phyloP scores from a whole-genome alignment of 306 rosid genomes.

The Comarum palustre region DNA sequence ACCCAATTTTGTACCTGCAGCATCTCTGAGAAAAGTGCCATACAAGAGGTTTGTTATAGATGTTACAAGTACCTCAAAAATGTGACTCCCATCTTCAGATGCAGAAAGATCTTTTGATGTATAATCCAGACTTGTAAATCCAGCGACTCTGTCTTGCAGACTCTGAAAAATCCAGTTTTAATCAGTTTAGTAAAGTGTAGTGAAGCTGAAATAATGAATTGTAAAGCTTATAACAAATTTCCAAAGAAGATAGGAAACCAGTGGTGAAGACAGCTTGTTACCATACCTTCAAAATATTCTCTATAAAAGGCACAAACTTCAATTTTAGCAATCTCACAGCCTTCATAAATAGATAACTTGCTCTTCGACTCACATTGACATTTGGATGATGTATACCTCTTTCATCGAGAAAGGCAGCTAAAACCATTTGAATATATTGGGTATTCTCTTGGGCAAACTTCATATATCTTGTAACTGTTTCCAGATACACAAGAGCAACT shows the following conservation, averaged over 20 bases:
- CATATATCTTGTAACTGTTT: constrained; percentile 76
- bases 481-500: constrained; percentile 91
- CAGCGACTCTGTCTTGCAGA: constrained; percentile 68
- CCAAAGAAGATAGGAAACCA: background rate
- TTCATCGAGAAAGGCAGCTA: constrained; percentile 92
- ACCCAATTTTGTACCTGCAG: constrained; percentile 15
- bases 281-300: constrained; percentile 83
- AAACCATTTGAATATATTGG: constrained; percentile 71
- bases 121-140: constrained; percentile 59
- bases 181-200: constrained; percentile 9
- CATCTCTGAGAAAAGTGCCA: constrained; percentile 16
- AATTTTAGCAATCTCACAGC: constrained; percentile 79
- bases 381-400: constrained; percentile 92
- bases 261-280: constrained; percentile 11
- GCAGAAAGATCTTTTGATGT: constrained; percentile 54
- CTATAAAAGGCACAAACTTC: constrained; percentile 85
- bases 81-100: constrained; percentile 95
- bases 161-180: constrained; percentile 47
- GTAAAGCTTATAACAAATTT: constrained; percentile 18
- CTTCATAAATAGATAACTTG: constrained; percentile 92
- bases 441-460: constrained; percentile 80
- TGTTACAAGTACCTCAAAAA: constrained; percentile 67
- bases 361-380: constrained; percentile 77
- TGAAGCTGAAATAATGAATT: constrained; percentile 17
- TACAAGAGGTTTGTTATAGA: constrained; percentile 4